Evolutionary conservation across 331 rosid genomes (phyloP), one percentile per base, ranked within the genome.

Genomic region (Acacia concinna): DNA sequence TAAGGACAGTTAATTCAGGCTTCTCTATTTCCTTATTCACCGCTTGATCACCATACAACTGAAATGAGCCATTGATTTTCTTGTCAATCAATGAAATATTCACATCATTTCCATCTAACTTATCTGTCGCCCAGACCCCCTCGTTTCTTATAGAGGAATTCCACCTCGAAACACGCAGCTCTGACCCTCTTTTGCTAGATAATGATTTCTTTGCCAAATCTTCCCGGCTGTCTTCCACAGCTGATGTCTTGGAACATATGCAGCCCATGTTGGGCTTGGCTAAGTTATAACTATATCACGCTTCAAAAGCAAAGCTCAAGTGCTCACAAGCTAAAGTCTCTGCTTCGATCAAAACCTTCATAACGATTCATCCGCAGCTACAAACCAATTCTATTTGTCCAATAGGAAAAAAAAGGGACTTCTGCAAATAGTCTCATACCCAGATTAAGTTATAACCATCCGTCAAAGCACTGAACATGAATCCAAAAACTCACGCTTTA

Each of bases 231-330:
- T 90, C 96, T 82, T 88, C 93, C 0, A 90, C 96, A 20, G 90
- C 87, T 60, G 96, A 87, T 83, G 84, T 73, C 85, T 91, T 96
- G 18, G 93, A 85, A 87, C 82, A 81, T 15, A 86, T 21, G 63
- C 95, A 88, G 25, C 99, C 99, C 99, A 96, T 95, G 25, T 77
- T 85, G 88, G 37, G 76, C 64, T 25, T 32, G 78, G 25, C 32
- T 60, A 65, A 75, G 32, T 74, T 32, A 59, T 52, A 75, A 46
- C 86, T 75, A 67, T 27, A n/a, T 73, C 54, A 73, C 30, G 54
- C 74, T 79, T 79, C 68, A 79, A 77, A 49, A 79, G 70, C 81
- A 64, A 83, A 68, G 66, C 81, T 78, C 75, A 81, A 68, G 76
- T 52, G 38, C 52, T 69, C 85, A 78, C 78, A 76, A 79, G 10